A percentile compares a stretch with the other conserved stretches of the same genome.
Evolutionary conservation across 257 asterid species (phyloP).

Genomic region (Datura wrightii): DNA sequence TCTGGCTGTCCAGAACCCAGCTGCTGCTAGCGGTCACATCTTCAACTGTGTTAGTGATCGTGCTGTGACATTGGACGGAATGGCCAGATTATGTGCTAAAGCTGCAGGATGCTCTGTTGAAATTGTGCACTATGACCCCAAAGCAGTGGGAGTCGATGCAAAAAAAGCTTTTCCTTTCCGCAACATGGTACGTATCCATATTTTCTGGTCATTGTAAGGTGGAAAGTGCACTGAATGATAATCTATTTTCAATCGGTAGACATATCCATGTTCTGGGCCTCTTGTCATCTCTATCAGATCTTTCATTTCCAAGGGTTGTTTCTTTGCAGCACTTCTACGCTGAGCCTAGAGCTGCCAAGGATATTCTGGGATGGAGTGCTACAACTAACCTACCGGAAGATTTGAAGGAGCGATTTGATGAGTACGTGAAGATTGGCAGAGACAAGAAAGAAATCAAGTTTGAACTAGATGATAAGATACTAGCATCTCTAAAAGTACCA

Average conservation of each 20-base stretch:
- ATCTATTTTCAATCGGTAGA: not conserved
- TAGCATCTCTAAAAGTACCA: constrained; percentile 74
- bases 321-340: constrained; percentile 86
- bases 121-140: constrained; percentile 87
- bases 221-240: no score
- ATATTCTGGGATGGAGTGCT: constrained; percentile 80
- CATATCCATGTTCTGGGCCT: not conserved
- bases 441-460: constrained; percentile 82
- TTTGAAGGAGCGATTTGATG: constrained; percentile 80
- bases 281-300: not conserved
- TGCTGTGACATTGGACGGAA: constrained; percentile 91
- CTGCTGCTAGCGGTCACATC: constrained; percentile 68
- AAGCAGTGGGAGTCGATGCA: constrained; percentile 80
- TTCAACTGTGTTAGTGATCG: constrained; percentile 93
- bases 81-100: constrained; percentile 84
- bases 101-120: constrained; percentile 84
- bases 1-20: constrained; percentile 75
- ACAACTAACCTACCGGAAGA: constrained; percentile 79
- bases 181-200: constrained; percentile 65
- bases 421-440: constrained; percentile 90
- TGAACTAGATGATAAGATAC: constrained; percentile 89
- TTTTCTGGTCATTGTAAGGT: not conserved
- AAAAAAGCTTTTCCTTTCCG: constrained; percentile 98
- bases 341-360: constrained; percentile 95
- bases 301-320: not conserved